Conservation (phyloP, 2,329 filamentous ascomycete species). For the Periconia digitata region DNA sequence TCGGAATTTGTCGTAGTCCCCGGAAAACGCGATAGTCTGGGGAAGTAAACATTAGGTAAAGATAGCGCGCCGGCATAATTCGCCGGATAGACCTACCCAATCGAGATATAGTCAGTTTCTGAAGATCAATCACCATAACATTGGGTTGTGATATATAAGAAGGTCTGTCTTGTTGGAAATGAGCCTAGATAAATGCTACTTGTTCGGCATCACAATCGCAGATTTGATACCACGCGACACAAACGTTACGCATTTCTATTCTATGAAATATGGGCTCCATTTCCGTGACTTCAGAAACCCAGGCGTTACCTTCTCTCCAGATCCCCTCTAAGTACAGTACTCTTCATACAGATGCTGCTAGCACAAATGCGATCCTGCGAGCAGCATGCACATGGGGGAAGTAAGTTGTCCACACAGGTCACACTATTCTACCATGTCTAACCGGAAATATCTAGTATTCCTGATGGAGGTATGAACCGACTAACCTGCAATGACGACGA, state of each 20-base stretch:
- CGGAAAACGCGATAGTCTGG: neutral
- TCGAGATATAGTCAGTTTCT: neutral
- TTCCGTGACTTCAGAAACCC: slow-evolving; percentile 4
- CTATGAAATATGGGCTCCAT: neutral
- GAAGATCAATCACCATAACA: neutral
- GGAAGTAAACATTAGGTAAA: neutral
- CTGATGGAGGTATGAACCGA: slow-evolving; percentile 13
- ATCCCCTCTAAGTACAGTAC: slow-evolving; percentile 11
- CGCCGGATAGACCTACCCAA: neutral
- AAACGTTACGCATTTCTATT: too few relatives aligned
- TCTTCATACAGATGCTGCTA: slow-evolving; percentile 8
- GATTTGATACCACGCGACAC: too few relatives aligned
- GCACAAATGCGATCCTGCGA: slow-evolving; percentile 11
- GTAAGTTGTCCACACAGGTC: neutral
- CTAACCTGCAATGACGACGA: slow-evolving; percentile 17
- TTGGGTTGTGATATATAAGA: neutral
- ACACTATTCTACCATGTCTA: neutral
- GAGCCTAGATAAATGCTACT: neutral
- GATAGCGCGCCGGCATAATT: neutral
- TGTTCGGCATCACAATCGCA: neutral
- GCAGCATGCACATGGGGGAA: slow-evolving; percentile 15
- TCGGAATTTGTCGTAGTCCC: neutral
- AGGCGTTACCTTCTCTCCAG: slow-evolving; percentile 1
- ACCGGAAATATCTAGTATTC: neutral
- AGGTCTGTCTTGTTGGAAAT: too few relatives aligned